These are phyloP conservation scores for Mortierella sp. DNA, from an alignment of 371 early-diverging fungal genomes.

Conservation along the genomic window DNA sequence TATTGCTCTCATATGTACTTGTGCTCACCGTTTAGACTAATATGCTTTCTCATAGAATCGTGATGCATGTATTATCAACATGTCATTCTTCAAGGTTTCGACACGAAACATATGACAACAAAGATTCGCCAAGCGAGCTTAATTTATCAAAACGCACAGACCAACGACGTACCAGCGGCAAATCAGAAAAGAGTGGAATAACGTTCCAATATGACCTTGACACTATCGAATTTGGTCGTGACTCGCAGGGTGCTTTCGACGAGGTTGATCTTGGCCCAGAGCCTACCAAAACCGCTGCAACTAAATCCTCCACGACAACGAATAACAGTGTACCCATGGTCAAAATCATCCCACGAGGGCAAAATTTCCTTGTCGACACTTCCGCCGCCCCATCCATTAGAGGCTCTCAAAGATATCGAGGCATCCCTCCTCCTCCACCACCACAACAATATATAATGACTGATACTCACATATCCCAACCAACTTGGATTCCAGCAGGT, in stretches of 20 bases:
- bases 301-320: no score
- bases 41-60: slow-evolving; percentile 13
- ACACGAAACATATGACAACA: not conserved
- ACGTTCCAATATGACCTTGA: not conserved
- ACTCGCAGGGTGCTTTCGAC: slow-evolving; percentile 8
- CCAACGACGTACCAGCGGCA: not conserved
- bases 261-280: slow-evolving; percentile 9
- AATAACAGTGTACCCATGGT: not conserved
- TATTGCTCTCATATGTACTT: not conserved
- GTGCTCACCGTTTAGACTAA: not conserved
- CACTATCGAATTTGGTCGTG: not conserved
- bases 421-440: not conserved
- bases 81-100: not conserved
- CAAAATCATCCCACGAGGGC: not conserved
- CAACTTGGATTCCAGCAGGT: slow-evolving; percentile 2
- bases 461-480: not conserved
- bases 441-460: not conserved
- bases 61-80: slow-evolving; percentile 9
- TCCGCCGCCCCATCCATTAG: not conserved
- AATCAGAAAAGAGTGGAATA: not conserved
- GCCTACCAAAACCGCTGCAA: not conserved
- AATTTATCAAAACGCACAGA: slow-evolving; percentile 5
- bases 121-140: not conserved
- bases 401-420: not conserved
- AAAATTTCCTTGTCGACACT: not conserved